Percentiles rank a stretch among this genome's conserved stretches.
Evolutionary conservation across 306 rosid genomes (phyloP).

Genomic region (Casuarina cunninghamiana): DNA sequence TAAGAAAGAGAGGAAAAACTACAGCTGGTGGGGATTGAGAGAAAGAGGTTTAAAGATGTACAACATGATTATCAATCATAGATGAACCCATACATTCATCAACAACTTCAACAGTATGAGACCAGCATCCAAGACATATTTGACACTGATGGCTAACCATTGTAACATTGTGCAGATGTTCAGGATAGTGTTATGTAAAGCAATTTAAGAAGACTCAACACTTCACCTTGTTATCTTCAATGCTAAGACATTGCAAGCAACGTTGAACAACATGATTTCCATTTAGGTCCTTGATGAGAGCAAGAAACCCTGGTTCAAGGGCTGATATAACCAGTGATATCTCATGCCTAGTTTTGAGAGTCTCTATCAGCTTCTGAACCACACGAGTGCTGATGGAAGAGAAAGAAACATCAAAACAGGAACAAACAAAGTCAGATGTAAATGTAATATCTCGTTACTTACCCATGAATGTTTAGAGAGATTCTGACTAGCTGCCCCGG

Average conservation of each 20-base stretch:
- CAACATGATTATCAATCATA: conserved; percentile 9
- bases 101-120: background rate
- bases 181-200: conserved; percentile 1
- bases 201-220: conserved; percentile 1
- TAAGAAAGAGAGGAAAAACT: background rate
- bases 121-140: conserved; percentile 1
- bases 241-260: conserved; percentile 55
- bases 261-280: conserved; percentile 75
- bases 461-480: conserved; percentile 66
- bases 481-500: conserved; percentile 54
- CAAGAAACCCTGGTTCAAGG: conserved; percentile 62
- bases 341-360: conserved; percentile 58
- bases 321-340: conserved; percentile 49
- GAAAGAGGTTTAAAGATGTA: background rate
- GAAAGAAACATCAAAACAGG: conserved; percentile 11
- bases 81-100: conserved; percentile 3
- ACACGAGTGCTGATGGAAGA: conserved; percentile 60
- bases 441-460: conserved; percentile 17
- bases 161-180: conserved; percentile 7
- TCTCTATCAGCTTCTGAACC: conserved; percentile 66
- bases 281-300: conserved; percentile 59
- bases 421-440: conserved; percentile 5
- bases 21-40: background rate
- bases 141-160: background rate
- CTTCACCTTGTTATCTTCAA: conserved; percentile 52